These are phyloP conservation scores for Teunomyces gatunensis DNA, from an alignment of 805 yeast genomes.

Conservation along the genomic window DNA sequence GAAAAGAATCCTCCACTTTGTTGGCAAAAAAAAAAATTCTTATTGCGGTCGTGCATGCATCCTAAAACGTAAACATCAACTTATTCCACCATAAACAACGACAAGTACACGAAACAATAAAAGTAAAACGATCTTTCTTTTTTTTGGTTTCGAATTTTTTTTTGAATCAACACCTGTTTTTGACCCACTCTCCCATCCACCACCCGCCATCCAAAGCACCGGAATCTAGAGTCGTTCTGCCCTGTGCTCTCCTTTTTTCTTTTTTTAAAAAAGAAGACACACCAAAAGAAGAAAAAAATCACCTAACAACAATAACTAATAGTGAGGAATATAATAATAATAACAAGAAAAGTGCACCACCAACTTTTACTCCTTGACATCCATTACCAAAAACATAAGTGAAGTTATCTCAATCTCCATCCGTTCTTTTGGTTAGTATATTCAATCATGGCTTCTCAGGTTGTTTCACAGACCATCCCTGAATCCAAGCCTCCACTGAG, in stretches of 20 bases:
- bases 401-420: too few species aligned
- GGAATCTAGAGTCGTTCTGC: too few species aligned
- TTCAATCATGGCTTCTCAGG: conserved; percentile 6
- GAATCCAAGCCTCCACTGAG: background rate
- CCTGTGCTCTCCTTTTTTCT: too few species aligned
- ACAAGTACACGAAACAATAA: conserved; percentile 2
- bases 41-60: conserved; percentile 1
- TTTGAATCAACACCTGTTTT: too few species aligned
- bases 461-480: conserved; percentile 1
- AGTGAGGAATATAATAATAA: too few species aligned
- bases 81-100: conserved; percentile 6
- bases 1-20: background rate
- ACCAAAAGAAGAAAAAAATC: too few species aligned
- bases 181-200: too few species aligned
- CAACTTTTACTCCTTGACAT: background rate
- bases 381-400: background rate
- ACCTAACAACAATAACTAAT: too few species aligned
- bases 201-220: too few species aligned
- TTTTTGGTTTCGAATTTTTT: background rate
- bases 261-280: too few species aligned
- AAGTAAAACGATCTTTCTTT: background rate
- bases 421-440: too few species aligned
- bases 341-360: too few species aligned
- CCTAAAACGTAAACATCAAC: conserved; percentile 9
- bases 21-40: background rate